Evolutionary conservation across 495 filamentous ascomycete species (phyloP).

Genomic region (Pyrenula aspistea): DNA sequence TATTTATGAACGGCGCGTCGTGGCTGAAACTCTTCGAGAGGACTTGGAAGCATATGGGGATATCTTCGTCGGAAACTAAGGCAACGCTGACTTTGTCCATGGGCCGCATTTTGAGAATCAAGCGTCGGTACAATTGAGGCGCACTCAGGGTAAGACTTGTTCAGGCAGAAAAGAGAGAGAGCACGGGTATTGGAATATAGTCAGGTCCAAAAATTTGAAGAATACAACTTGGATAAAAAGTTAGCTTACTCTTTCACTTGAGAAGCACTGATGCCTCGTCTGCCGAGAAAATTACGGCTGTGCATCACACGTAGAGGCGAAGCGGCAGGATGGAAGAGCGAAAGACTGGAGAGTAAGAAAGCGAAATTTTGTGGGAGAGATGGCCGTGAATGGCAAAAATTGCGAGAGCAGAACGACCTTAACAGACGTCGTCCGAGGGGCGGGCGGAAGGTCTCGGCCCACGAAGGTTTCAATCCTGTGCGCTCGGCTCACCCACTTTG

Average conservation of each 20-base stretch:
- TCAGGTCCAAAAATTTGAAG: not conserved
- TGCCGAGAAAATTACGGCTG: too few relatives aligned
- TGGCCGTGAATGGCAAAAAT: too few relatives aligned
- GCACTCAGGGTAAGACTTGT: not conserved
- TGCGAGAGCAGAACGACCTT: too few relatives aligned
- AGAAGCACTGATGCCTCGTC: too few relatives aligned
- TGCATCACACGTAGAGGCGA: too few relatives aligned
- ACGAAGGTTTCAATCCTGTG: too few relatives aligned
- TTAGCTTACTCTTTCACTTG: not conserved
- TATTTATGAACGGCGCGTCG: conserved; percentile 12
- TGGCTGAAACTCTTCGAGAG: conserved; percentile 12
- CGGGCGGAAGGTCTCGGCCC: too few relatives aligned
- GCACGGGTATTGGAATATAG: not conserved
- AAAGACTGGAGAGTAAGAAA: too few relatives aligned
- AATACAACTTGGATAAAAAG: not conserved
- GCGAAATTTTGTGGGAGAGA: too few relatives aligned
- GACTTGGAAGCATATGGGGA: conserved; percentile 10
- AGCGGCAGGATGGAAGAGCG: too few relatives aligned
- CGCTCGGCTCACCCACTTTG: too few relatives aligned
- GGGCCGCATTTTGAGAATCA: not conserved
- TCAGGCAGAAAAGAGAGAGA: not conserved
- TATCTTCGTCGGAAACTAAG: conserved; percentile 7
- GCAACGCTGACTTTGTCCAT: not conserved
- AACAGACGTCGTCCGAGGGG: too few relatives aligned
- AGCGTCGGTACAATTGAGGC: not conserved